Conservation (phyloP, 768 basidiomycete genomes). For the Dioszegia hungarica region DNA sequence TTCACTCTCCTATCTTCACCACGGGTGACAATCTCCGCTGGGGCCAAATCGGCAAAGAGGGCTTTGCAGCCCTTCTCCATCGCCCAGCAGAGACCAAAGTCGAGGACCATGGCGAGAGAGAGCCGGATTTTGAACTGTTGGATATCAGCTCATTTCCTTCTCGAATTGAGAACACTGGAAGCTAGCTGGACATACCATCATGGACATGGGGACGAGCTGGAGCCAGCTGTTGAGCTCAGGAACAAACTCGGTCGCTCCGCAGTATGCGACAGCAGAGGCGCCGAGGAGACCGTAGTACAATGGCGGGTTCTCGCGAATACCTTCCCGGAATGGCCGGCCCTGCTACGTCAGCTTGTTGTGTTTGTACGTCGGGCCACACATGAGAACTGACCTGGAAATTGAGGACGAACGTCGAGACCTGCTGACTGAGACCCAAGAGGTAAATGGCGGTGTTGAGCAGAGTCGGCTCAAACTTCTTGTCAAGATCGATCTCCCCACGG, state of each 20-base stretch:
- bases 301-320: constrained; percentile 91
- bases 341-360: constrained; percentile 40
- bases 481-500: constrained; percentile 65
- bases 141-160: too few relatives aligned
- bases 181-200: constrained; percentile 55
- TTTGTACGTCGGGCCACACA: too few relatives aligned
- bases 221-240: constrained; percentile 96
- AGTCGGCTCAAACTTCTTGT: constrained; percentile 93
- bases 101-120: constrained; percentile 73
- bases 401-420: constrained; percentile 96
- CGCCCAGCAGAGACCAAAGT: constrained; percentile 82
- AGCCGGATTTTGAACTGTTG: constrained; percentile 75
- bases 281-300: constrained; percentile 87
- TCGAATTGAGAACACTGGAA: neutral
- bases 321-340: constrained; percentile 97
- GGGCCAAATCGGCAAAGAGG: constrained; percentile 81
- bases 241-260: constrained; percentile 86
- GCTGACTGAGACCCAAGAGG: constrained; percentile 88
- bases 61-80: constrained; percentile 78
- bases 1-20: constrained; percentile 74
- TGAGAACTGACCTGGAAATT: constrained; percentile 79
- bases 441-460: constrained; percentile 96
- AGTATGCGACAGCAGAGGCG: constrained; percentile 84
- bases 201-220: constrained; percentile 88
- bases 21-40: constrained; percentile 74